phyloP scores from a whole-genome alignment of 768 basidiomycete species.

The Lactarius evosmus region DNA sequence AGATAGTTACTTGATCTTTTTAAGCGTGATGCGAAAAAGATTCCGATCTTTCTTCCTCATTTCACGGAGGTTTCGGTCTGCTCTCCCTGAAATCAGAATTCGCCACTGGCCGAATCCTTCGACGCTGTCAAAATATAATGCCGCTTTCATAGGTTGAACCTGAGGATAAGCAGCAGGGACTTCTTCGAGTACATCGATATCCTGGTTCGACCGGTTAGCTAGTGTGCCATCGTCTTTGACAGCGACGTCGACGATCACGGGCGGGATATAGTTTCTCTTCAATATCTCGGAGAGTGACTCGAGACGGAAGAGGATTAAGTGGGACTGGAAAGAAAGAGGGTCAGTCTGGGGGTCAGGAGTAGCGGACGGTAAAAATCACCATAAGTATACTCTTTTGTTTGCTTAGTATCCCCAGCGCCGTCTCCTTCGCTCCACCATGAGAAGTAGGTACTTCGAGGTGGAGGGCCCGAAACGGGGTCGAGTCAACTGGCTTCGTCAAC shows the following conservation, averaged over 20 bases:
- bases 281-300: slow-evolving; percentile 5
- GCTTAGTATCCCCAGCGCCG: slow-evolving; percentile 27
- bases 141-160: slow-evolving; percentile 58
- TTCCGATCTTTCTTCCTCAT: slow-evolving; percentile 44
- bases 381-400: slow-evolving; percentile 33
- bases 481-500: slow-evolving; percentile 29
- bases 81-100: slow-evolving; percentile 52
- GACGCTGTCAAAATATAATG: slow-evolving; percentile 55
- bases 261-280: slow-evolving; percentile 15
- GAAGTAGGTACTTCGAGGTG: slow-evolving; percentile 32
- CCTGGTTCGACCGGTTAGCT: neutral
- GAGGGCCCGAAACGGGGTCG: slow-evolving; percentile 34
- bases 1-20: slow-evolving; percentile 58
- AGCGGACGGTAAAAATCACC: slow-evolving; percentile 23
- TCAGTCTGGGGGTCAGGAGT: neutral
- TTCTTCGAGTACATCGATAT: slow-evolving; percentile 15
- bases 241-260: neutral
- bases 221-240: neutral
- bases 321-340: slow-evolving; percentile 1
- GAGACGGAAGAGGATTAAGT: slow-evolving; percentile 13
- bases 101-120: slow-evolving; percentile 64
- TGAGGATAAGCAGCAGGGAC: slow-evolving; percentile 40
- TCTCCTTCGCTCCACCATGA: slow-evolving; percentile 26
- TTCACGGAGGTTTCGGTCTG: slow-evolving; percentile 49
- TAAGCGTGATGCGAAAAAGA: slow-evolving; percentile 52